These are phyloP conservation scores for Arthrobotrys sphaeroides DNA, from an alignment of 2,329 filamentous ascomycete species.

Conservation along the genomic window DNA sequence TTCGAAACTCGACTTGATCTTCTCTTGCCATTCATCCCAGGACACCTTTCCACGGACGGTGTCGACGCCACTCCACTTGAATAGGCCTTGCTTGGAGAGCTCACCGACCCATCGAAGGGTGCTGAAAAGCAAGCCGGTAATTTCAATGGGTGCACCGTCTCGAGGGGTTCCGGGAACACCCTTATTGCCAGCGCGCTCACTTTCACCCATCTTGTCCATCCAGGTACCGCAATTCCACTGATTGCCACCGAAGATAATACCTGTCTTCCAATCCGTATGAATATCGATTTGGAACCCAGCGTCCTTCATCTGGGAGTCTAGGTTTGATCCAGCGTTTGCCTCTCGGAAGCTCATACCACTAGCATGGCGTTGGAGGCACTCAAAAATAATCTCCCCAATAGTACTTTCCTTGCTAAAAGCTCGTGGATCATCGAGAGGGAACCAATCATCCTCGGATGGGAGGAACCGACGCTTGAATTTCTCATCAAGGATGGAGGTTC, in stretches of 20 bases:
- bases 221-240: conserved; percentile 96
- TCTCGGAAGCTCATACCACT: conserved; percentile 90
- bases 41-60: conserved; percentile 72
- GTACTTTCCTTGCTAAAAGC: conserved; percentile 87
- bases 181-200: conserved; percentile 86
- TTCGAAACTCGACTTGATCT: conserved; percentile 88
- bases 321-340: conserved; percentile 85
- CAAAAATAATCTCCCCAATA: conserved; percentile 88
- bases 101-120: conserved; percentile 80
- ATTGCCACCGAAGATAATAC: conserved; percentile 92
- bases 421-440: conserved; percentile 78
- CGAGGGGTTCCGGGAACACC: conserved; percentile 95
- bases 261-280: conserved; percentile 87
- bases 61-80: conserved; percentile 77
- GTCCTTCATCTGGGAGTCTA: conserved; percentile 92
- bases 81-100: conserved; percentile 74
- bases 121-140: conserved; percentile 92
- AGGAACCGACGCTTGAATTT: conserved; percentile 85
- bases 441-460: conserved; percentile 96
- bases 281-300: conserved; percentile 82
- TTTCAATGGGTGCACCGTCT: conserved; percentile 93
- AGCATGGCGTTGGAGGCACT: conserved; percentile 90
- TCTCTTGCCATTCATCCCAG: conserved; percentile 79
- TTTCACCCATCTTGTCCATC: conserved; percentile 99
- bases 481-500: conserved; percentile 76